Conservation (phyloP, 2,329 filamentous ascomycete species). For the Calonectria pseudoreteaudii region DNA sequence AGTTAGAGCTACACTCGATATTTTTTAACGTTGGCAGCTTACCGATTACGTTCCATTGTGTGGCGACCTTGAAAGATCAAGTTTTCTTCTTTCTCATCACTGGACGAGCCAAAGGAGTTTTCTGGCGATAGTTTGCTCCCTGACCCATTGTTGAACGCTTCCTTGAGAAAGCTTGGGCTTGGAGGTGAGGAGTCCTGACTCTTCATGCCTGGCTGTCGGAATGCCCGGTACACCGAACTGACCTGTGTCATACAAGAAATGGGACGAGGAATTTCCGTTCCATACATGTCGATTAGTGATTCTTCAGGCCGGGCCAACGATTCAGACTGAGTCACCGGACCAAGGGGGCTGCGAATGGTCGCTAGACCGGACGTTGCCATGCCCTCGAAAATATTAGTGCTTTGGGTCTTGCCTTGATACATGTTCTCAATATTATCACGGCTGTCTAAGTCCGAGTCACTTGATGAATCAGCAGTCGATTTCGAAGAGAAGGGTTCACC, state of each 20-base stretch:
- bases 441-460: not conserved
- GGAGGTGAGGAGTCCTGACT: slow-evolving; percentile 4
- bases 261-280: slow-evolving; percentile 36
- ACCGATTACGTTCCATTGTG: slow-evolving; percentile 45
- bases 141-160: not conserved
- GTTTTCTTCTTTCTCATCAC: slow-evolving; percentile 38
- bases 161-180: not conserved
- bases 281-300: slow-evolving; percentile 34
- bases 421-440: not conserved
- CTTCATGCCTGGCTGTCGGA: slow-evolving; percentile 39
- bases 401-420: slow-evolving; percentile 7
- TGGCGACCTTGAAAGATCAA: slow-evolving; percentile 54
- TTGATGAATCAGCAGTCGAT: slow-evolving; percentile 7
- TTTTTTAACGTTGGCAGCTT: slow-evolving; percentile 26
- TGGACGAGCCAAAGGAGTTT: slow-evolving; percentile 35
- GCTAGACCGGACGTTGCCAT: slow-evolving; percentile 22
- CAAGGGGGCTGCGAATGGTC: slow-evolving; percentile 38
- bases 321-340: slow-evolving; percentile 50
- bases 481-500: slow-evolving; percentile 49
- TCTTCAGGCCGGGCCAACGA: slow-evolving; percentile 40
- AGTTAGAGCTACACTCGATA: slow-evolving; percentile 25
- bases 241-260: slow-evolving; percentile 39
- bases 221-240: slow-evolving; percentile 43
- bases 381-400: slow-evolving; percentile 32
- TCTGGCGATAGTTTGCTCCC: slow-evolving; percentile 24